Percentiles rank a stretch among this genome's conserved stretches.
phyloP scores from a whole-genome alignment of 1,284 basidiomycete genomes.

The Marasmius tenuissimus region DNA sequence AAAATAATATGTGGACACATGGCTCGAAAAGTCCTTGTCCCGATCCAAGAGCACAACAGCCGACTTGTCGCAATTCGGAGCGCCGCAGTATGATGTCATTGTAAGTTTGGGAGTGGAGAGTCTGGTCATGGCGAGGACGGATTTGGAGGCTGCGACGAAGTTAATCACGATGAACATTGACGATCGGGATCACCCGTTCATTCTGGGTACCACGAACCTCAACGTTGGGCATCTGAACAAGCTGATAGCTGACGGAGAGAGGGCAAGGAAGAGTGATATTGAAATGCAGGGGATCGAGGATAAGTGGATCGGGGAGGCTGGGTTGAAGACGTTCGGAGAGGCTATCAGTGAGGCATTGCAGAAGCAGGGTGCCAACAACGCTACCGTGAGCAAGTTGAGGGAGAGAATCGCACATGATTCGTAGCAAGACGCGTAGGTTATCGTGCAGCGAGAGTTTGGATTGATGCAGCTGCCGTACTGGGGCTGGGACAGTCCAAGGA shows the following conservation, averaged over 20 bases:
- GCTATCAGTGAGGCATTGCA: conserved; percentile 74
- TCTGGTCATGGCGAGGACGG: conserved; percentile 77
- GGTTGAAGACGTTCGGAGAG: conserved; percentile 78
- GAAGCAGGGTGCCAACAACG: conserved; percentile 52
- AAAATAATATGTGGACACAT: conserved; percentile 87
- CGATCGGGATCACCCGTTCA: conserved; percentile 94
- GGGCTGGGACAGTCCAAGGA: conserved; percentile 94
- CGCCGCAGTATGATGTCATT: conserved; percentile 64
- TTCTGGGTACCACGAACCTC: conserved; percentile 89
- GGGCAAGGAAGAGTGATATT: conserved; percentile 75
- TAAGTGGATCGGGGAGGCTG: conserved; percentile 78
- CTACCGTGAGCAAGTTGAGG: conserved; percentile 53
- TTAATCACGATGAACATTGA: conserved; percentile 97
- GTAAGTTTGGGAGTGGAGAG: conserved; percentile 67
- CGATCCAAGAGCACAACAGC: conserved; percentile 76
- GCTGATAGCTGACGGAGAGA: conserved; percentile 85
- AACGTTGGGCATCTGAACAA: conserved; percentile 67
- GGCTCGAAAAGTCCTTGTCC: conserved; percentile 81
- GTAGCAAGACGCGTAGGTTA: conserved; percentile 66
- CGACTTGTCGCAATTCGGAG: conserved; percentile 77
- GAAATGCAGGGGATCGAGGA: conserved; percentile 88
- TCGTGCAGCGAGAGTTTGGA: conserved; percentile 83
- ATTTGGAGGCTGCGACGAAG: conserved; percentile 93
- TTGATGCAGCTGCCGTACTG: conserved; percentile 76
- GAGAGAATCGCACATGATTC: conserved; percentile 66